These are phyloP conservation scores for Amylostereum areolatum DNA, from an alignment of 1,284 basidiomycete species.

Conservation along the genomic window DNA sequence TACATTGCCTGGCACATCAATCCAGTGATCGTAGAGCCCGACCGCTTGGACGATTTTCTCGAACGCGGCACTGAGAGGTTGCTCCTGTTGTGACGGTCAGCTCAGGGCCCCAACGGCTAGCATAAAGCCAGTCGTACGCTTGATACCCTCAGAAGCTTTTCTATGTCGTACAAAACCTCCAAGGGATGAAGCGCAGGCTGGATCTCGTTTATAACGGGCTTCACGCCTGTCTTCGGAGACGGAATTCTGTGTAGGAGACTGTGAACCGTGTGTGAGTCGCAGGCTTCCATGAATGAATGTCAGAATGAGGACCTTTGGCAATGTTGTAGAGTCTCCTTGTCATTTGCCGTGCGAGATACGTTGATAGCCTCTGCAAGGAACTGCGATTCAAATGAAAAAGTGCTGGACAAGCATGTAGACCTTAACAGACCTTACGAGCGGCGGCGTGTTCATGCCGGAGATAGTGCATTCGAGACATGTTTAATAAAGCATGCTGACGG, in stretches of 20 bases:
- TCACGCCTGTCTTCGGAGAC: conserved; percentile 35
- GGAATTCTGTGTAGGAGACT: conserved; percentile 70
- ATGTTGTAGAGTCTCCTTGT: conserved; percentile 67
- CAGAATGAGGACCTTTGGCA: conserved; percentile 57
- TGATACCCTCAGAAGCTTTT: conserved; percentile 53
- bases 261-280: conserved; percentile 1
- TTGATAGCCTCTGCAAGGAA: conserved; percentile 69
- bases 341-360: conserved; percentile 63
- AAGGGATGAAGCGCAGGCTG: conserved; percentile 70
- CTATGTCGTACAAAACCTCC: conserved; percentile 68
- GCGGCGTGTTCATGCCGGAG: conserved; percentile 58
- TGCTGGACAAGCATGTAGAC: conserved; percentile 1
- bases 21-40: conserved; percentile 66
- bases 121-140: conserved; percentile 31
- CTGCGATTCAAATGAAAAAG: conserved; percentile 28
- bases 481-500: conserved; percentile 71
- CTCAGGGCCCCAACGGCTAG: neutral
- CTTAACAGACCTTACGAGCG: conserved; percentile 50
- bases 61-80: conserved; percentile 66
- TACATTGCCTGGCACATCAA: conserved; percentile 45
- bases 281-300: neutral
- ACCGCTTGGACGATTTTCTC: conserved; percentile 60
- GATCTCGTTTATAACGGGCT: conserved; percentile 61
- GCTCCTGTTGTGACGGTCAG: conserved; percentile 40
- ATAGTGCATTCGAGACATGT: conserved; percentile 74